Evolutionary conservation across 208 protist species (phyloP).

Genomic region (Leishmania amazonensis): DNA sequence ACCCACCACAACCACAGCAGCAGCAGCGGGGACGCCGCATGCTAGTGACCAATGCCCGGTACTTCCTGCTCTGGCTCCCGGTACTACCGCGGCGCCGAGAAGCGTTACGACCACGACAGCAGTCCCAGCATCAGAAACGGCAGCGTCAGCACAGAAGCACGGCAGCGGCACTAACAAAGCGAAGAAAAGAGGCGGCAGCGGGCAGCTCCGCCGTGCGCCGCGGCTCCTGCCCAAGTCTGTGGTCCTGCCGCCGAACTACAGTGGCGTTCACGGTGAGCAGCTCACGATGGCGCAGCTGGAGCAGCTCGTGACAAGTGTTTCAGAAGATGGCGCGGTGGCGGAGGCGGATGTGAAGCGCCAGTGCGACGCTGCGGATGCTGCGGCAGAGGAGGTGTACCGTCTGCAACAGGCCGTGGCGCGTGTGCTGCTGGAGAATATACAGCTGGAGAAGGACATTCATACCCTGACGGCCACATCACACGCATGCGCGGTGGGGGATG

Average conservation of each 20-base stretch:
- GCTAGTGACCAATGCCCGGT: background rate
- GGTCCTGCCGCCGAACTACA: conserved; percentile 32
- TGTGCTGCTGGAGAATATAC: conserved; percentile 53
- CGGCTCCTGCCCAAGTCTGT: conserved; percentile 5
- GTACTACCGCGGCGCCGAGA: background rate
- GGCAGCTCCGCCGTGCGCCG: background rate
- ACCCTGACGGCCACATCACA: conserved; percentile 8
- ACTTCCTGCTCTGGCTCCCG: background rate
- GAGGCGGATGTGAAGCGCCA: conserved; percentile 7
- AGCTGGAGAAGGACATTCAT: conserved; percentile 47
- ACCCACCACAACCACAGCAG: background rate
- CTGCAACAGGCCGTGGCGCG: conserved; percentile 41
- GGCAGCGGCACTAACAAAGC: background rate
- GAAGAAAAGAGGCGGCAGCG: background rate
- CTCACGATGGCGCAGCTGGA: conserved; percentile 31
- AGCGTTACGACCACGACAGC: background rate
- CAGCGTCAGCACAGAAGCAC: background rate
- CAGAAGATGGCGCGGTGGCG: conserved; percentile 14
- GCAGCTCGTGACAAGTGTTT: conserved; percentile 13
- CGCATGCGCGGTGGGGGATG: background rate
- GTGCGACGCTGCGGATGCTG: conserved; percentile 15
- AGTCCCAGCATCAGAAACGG: background rate
- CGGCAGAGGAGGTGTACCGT: conserved; percentile 38
- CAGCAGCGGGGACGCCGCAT: background rate
- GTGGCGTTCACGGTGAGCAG: conserved; percentile 32